Base-by-base conservation (phyloP, 2,329 filamentous ascomycete species). In the Albophoma yamanashiensis region DNA sequence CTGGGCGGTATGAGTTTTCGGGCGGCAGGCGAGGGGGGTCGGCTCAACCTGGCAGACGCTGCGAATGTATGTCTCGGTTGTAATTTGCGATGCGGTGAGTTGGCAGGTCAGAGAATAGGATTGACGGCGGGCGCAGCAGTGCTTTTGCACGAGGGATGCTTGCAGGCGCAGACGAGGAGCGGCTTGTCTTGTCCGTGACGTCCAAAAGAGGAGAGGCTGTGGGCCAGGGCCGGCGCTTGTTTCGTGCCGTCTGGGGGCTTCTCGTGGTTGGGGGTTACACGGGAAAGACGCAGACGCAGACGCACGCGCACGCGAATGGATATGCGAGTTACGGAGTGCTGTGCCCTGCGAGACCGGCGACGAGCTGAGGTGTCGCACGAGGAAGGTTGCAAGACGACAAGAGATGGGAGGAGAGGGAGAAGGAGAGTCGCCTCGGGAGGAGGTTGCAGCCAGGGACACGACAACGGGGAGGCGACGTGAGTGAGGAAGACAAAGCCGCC, bases 51-150 rank as follows among this genome's bases (percentile, higher is more conserved):
- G 56, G 57, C 52, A 56, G 50, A 52, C 50, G 58, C 61, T 58
- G 57, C 43, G 57, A 64, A 64, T 66, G 66, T 70, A 68, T 70
- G 69, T 71, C 68, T 71, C 66, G 67, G 68, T 65, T 62, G 66
- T 65, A 60, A 63, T 50, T 62, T 64, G 62, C 61, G 64, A 61
- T 60, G 59, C 60, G 64, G 58, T 61, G 39, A 60, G 53, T 40
- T 55, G 34, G 36, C 58, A 52, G 57, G 61, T 56, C 52, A 63
- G 55, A 36, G 50, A 61, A 59, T 55, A 60, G 60, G 64, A 59
- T 34, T 63, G 62, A 61, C 60, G 65, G 64, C 63, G 64, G 65
- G 66, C 56, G 61, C 57, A 57, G 61, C 55, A 52, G 58, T 62
- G 64, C 65, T 68, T 69, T 68, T 70, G 67, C 67, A 65, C 61